A percentile compares a stretch with the other conserved stretches of the same genome.
phyloP scores from a whole-genome alignment of 2,329 filamentous ascomycete genomes.

The Exutisphaerella laricina region DNA sequence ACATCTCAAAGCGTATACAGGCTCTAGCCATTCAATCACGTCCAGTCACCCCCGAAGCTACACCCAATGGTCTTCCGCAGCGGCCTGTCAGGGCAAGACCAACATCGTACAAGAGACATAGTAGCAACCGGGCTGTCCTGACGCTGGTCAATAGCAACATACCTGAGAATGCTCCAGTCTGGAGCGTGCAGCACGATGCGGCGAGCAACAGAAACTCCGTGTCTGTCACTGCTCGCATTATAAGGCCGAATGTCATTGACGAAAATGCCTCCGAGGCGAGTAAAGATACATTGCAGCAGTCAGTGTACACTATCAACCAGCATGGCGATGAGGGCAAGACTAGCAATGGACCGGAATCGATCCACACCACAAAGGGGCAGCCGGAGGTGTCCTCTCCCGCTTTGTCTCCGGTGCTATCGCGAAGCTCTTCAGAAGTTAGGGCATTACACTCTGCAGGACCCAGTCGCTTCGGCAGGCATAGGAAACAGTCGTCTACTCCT shows the following conservation, averaged over 20 bases:
- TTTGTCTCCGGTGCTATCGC: slow-evolving; percentile 17
- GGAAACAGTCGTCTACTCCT: slow-evolving; percentile 7
- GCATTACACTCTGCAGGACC: slow-evolving; percentile 17
- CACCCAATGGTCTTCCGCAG: slow-evolving; percentile 9
- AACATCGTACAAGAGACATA: slow-evolving; percentile 19
- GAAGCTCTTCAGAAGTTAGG: slow-evolving; percentile 18
- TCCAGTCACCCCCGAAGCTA: slow-evolving; percentile 15
- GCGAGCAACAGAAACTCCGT: slow-evolving; percentile 61
- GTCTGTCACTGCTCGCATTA: slow-evolving; percentile 80
- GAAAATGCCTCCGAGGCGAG: slow-evolving; percentile 33
- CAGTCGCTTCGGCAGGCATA: slow-evolving; percentile 13
- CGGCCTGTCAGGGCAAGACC: slow-evolving; percentile 15
- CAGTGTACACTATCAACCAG: slow-evolving; percentile 60
- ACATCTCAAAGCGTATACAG: slow-evolving; percentile 92
- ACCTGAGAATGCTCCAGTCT: slow-evolving; percentile 32
- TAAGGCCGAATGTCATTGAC: slow-evolving; percentile 51
- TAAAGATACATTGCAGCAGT: slow-evolving; percentile 41
- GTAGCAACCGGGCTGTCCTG: slow-evolving; percentile 17
- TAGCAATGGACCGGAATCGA: slow-evolving; percentile 1
- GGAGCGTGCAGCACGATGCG: slow-evolving; percentile 37
- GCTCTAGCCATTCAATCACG: slow-evolving; percentile 58
- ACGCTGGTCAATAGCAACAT: slow-evolving; percentile 6
- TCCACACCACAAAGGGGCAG: slow-evolving; percentile 2
- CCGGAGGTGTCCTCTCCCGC: slow-evolving; percentile 10
- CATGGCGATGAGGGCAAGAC: slow-evolving; percentile 11